Evolutionary conservation across 306 rosid genomes (phyloP), one percentile per base, ranked within the genome.

Genomic region (Cucumis cinereus): DNA sequence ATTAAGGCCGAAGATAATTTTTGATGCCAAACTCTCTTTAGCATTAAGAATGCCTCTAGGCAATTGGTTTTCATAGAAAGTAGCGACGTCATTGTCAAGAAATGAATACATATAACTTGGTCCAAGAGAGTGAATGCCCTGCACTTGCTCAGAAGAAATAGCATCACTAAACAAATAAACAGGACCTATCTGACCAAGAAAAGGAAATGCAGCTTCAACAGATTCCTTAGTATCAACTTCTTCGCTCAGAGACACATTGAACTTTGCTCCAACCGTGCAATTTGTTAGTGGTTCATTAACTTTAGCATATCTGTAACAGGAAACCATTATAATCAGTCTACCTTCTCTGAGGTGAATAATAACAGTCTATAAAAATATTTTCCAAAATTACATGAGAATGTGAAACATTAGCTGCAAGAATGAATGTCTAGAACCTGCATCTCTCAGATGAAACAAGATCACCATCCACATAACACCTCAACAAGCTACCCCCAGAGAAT

Each of bases 31-130:
- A 69, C 93, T 91, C 75, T 94, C 98, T 84, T 90, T 94, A 22
- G 84, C 87, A 89, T 91, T 90, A 79, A 91, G 93, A 85, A 94
- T 88, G 61, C 91, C 97, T 76, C 89, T 89, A 40, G 91, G 90
- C 72, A 87, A 76, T 40, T 82, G 88, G 81, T 86, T 91, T 58
- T 89, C 95, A 78, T 80, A 85, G 66, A 89, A 83, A 23, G 91
- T 85, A 63, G 90, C 83, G 33, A 92, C 88, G 83, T 94, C 98
- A 82, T 84, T 90, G 79, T 91, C 96, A 81, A 91, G 96, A 85
- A 94, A 91, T 5, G 95, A 89, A 83, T 91, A 94, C 97, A 94
- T 94, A 85, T 94, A 94, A 81, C 96, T 94, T 49, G 97, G 98
- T 82, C 98, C 98, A n/a, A 94, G 90, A 23, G 93, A 87, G 81